Evolutionary conservation across 257 asterid genomes (phyloP).

Genomic region (Primulina huaijiensis): DNA sequence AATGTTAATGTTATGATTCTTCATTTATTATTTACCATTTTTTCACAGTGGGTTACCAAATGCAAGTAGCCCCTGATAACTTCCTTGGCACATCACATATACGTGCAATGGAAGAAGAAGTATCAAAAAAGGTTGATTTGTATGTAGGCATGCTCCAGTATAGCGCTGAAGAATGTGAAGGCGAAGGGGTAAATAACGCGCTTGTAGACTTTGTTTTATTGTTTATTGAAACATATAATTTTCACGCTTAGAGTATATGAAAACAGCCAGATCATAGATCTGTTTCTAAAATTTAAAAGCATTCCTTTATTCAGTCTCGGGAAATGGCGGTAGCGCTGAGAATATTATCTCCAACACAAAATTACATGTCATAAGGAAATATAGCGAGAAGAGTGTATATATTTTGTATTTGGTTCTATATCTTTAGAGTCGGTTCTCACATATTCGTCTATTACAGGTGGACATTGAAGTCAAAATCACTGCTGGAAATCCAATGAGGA

Average conservation of each 20-base stretch:
- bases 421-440: background rate
- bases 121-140: constrained; percentile 47
- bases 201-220: background rate
- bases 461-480: constrained; percentile 63
- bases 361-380: background rate
- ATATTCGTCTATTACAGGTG: constrained; percentile 33
- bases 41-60: constrained; percentile 67
- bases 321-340: background rate
- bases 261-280: background rate
- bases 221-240: background rate
- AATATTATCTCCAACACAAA: background rate
- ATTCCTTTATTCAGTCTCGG: background rate
- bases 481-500: constrained; percentile 60
- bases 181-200: constrained; percentile 48
- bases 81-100: constrained; percentile 49
- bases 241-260: background rate
- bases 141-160: constrained; percentile 45
- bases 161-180: constrained; percentile 58
- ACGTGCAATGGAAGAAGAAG: constrained; percentile 63
- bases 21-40: background rate
- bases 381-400: no score
- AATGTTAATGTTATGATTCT: background rate
- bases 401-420: background rate
- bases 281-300: background rate
- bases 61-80: constrained; percentile 47